Evolutionary conservation across 2,329 filamentous ascomycete genomes (phyloP), one percentile per base, ranked within the genome.

Genomic region (Xylaria sp.): DNA sequence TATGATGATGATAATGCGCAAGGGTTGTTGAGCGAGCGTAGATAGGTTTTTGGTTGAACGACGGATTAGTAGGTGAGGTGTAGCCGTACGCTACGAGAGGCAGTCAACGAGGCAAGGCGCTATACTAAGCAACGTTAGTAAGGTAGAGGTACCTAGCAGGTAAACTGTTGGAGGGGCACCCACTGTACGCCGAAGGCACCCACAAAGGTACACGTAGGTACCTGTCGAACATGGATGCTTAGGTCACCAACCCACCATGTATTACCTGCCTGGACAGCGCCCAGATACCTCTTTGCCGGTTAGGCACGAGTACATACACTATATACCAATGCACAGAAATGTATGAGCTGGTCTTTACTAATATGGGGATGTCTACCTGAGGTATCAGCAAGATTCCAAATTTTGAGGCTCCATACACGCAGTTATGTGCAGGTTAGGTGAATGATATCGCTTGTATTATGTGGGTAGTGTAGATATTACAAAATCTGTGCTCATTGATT

Each of bases 31-130:
- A 55, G 65, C 64, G 63, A 55, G 67, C 64, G 63, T 72, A 69
- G 68, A 72, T 72, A 63, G 67, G 68, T 57, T 70, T 72, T 72
- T 64, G 68, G 68, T 61, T 70, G 65, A 65, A 70, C 57, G 46
- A 54, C 58, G 31, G 64, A 63, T 63, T 63, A 65, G 66, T 63
- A 65, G 59, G 64, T 68, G 67, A 70, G 62, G 63, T 63, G 70
- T 67, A 70, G 67, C 59, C 46, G 65, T 67, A 60, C 34, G 56
- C 56, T 60, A 65, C 44, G 28, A 48, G 25, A 58, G 52, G 41
- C 44, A 58, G 65, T 63, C 50, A 23, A 37, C 39, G 50, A 63
- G 59, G 51, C 66, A 44, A 69, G 62, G 66, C 65, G 52, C 63
- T 63, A 68, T 59, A 63, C 65, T 56, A 44, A 65, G 59, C 63